A percentile compares a stretch with the other conserved stretches of the same genome.
Evolutionary conservation across 345 rosid species (phyloP).

Genomic region (Aquilaria malaccensis): DNA sequence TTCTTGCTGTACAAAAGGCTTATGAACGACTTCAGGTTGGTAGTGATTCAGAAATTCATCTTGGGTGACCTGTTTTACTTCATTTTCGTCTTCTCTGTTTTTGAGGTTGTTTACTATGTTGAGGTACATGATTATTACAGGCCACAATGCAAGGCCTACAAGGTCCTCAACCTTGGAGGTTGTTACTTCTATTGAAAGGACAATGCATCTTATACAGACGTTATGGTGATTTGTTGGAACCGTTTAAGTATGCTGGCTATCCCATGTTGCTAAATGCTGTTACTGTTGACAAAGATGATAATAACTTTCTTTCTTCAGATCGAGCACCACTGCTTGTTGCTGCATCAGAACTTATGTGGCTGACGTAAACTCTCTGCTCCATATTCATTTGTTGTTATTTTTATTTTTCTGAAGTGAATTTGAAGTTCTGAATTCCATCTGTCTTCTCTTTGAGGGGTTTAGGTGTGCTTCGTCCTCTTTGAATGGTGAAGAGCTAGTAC

Average conservation of each 20-base stretch:
- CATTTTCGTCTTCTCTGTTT: not conserved
- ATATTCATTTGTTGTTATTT: conserved; percentile 8
- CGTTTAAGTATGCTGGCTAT: conserved; percentile 99
- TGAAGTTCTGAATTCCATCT: not conserved
- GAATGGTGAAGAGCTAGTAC: conserved; percentile 98
- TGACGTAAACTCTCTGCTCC: conserved; percentile 48
- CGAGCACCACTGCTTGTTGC: conserved; percentile 96
- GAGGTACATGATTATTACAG: conserved; percentile 29
- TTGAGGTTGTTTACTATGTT: not conserved
- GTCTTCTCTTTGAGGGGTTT: conserved; percentile 16
- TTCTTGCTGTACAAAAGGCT: conserved; percentile 97
- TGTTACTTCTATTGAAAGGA: conserved; percentile 90
- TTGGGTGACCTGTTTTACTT: conserved; percentile 9
- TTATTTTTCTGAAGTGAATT: conserved; percentile 8
- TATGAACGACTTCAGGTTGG: conserved; percentile 96
- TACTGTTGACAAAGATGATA: conserved; percentile 85
- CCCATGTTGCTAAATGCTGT: conserved; percentile 94
- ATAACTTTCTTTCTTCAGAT: conserved; percentile 84
- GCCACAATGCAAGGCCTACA: conserved; percentile 99
- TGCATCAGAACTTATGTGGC: conserved; percentile 95
- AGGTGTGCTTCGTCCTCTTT: conserved; percentile 96
- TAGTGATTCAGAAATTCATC: conserved; percentile 5
- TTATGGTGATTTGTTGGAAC: conserved; percentile 77
- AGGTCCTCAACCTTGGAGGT: conserved; percentile 99
- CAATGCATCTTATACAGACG: conserved; percentile 94